phyloP scores from a whole-genome alignment of 2,329 filamentous ascomycete genomes.

The Colletotrichum sp. region DNA sequence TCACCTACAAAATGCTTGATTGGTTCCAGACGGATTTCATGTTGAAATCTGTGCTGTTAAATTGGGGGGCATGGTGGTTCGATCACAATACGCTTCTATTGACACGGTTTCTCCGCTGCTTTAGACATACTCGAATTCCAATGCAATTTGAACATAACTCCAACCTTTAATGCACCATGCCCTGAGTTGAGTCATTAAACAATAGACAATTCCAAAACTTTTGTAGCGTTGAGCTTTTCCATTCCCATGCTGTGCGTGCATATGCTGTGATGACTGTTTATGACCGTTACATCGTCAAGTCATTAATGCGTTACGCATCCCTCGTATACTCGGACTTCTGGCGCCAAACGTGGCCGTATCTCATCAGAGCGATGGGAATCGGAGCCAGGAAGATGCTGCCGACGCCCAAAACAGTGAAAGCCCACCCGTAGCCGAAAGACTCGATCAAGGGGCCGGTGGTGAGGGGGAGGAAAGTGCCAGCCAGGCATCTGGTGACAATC shows the following conservation, averaged over 20 bases:
- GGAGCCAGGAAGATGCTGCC: conserved; percentile 50
- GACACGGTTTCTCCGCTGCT: not conserved
- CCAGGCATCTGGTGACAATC: conserved; percentile 59
- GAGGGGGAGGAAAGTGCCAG: conserved; percentile 63
- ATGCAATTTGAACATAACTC: not conserved
- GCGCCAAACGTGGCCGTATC: conserved; percentile 58
- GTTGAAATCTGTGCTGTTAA: no score
- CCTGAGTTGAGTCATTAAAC: not conserved
- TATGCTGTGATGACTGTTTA: not conserved
- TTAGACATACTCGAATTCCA: not conserved
- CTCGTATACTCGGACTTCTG: conserved; percentile 55
- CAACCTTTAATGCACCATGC: not conserved
- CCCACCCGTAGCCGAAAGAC: conserved; percentile 56
- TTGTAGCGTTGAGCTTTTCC: not conserved
- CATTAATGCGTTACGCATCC: conserved; percentile 28
- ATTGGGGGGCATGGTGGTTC: not conserved
- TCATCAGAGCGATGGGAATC: conserved; percentile 54
- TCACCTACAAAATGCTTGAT: no score
- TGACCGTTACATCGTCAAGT: not conserved
- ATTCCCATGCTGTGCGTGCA: not conserved
- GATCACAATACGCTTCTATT: not conserved
- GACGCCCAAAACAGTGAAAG: conserved; percentile 49
- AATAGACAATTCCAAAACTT: not conserved
- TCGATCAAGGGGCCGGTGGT: conserved; percentile 51
- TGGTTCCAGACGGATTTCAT: no score